phyloP scores from a whole-genome alignment of 148 eudicot genomes.

The Chenopodium album region DNA sequence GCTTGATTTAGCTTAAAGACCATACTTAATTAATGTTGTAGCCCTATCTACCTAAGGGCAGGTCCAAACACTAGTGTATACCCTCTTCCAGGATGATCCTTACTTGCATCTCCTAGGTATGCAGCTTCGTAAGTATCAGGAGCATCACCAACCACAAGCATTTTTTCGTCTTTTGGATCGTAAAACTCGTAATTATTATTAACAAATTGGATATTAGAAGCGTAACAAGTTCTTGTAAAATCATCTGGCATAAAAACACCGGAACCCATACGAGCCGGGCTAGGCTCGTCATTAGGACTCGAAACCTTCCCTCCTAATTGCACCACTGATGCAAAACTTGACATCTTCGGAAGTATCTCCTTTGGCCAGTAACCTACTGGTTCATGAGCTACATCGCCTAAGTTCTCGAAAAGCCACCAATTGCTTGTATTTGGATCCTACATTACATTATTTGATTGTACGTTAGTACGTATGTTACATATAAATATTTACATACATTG shows the following conservation, averaged over 20 bases:
- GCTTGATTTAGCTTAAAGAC: neutral
- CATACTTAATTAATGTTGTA: neutral
- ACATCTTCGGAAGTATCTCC: constrained; percentile 16
- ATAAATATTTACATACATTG: no score
- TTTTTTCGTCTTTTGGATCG: neutral
- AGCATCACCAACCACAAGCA: neutral
- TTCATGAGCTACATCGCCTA: neutral
- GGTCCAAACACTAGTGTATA: constrained; percentile 25
- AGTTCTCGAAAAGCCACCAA: constrained; percentile 23
- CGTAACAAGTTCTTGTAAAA: constrained; percentile 16
- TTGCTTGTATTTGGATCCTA: constrained; percentile 22
- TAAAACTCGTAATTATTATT: neutral
- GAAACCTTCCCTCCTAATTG: constrained; percentile 29
- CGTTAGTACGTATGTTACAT: no score
- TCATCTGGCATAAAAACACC: constrained; percentile 9
- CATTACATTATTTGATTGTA: neutral
- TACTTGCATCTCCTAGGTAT: constrained; percentile 14
- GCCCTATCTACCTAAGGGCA: neutral
- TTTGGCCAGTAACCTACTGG: constrained; percentile 32
- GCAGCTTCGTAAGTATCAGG: constrained; percentile 1
- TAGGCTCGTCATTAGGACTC: neutral
- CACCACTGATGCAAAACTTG: constrained; percentile 8
- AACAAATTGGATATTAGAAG: constrained; percentile 20
- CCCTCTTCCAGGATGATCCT: neutral
- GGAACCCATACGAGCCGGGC: constrained; percentile 9